A percentile compares a stretch with the other conserved stretches of the same genome.
Conservation (phyloP, 306 rosid genomes). For the Sophora flavescens region DNA sequence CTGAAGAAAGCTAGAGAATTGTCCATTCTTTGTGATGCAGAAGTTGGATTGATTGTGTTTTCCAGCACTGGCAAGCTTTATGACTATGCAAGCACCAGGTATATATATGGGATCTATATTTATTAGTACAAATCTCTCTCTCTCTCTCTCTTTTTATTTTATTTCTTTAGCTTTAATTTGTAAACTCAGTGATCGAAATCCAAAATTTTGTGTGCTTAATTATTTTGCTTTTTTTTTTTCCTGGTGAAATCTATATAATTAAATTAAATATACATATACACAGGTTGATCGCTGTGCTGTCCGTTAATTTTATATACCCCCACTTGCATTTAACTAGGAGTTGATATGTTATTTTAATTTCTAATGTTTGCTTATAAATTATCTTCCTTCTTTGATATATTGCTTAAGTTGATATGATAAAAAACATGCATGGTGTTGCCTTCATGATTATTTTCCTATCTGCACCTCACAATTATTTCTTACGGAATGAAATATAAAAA, state of each 20-base stretch:
- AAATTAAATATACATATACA: not conserved
- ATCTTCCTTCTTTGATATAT: not conserved
- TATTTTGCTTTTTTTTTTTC: not conserved
- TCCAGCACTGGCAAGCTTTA: slow-evolving; percentile 62
- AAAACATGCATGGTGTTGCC: slow-evolving; percentile 31
- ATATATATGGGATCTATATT: no score
- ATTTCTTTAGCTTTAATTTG: not conserved
- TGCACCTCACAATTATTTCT: slow-evolving; percentile 23
- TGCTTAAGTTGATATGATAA: slow-evolving; percentile 16
- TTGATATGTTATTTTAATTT: slow-evolving; percentile 21
- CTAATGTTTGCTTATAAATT: not conserved
- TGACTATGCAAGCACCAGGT: slow-evolving; percentile 62
- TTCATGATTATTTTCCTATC: slow-evolving; percentile 13
- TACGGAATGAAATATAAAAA: not conserved
- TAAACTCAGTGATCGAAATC: slow-evolving; percentile 3
- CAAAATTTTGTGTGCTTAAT: slow-evolving; percentile 8
- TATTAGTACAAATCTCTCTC: not conserved
- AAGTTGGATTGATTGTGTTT: slow-evolving; percentile 62
- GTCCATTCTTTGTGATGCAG: no score
- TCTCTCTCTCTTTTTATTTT: not conserved
- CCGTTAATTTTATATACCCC: slow-evolving; percentile 32
- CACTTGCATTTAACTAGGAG: slow-evolving; percentile 48
- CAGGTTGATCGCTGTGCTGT: slow-evolving; percentile 4
- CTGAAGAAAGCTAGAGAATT: no score
- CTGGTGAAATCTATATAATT: no score